Base-by-base conservation (phyloP, 2,329 filamentous ascomycete species). In the Alternaria gaisen region DNA sequence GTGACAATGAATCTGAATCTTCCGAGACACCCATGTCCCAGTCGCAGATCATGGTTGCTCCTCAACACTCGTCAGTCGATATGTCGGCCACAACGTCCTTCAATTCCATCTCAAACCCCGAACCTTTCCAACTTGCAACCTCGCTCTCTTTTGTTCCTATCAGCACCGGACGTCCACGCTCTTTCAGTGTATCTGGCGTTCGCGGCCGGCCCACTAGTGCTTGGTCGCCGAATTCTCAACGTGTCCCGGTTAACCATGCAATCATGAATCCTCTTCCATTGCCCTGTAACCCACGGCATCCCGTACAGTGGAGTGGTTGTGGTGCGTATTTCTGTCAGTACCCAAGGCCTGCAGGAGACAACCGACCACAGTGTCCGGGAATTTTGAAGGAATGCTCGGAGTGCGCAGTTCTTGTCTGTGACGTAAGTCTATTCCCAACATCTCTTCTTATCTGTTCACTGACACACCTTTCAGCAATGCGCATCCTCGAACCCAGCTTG, bases 281-380 rank as follows among this genome's bases (percentile, higher is more conserved):
- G 7, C 79, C 79, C 8, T 78, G 79, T 53, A 73, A 77, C 52
- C 75, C 77, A 30, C 69, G 75, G 4, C 79, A 81, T 66, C 79
- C 79, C 11, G 79, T 81, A 3, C 79, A 81, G 52, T 81, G 79
- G 79, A 72, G 80, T 66, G 79, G 79, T 16, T 81, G 79, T 55
- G 79, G 79, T 3, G 73, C 77, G 2, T 81, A 80, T 63, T 81
- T 80, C 56, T 81, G 79, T 60, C 78, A 79, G 50, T 75, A 73
- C 56, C 71, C 75, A 11, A 64, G 79, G 26, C 76, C 77, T 3
- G 72, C 79, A 12, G 79, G 79, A 24, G 79, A 81, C 52, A 72
- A 71, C 32, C 67, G 79, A 59, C 72, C 72, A 28, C 72, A 76
- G 43, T 81, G 79, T 55, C 76, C 70, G 4, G 77, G 72, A 3